These are phyloP conservation scores for Acanthamoeba triangularis DNA, from an alignment of 208 protist species.

Conservation along the genomic window DNA sequence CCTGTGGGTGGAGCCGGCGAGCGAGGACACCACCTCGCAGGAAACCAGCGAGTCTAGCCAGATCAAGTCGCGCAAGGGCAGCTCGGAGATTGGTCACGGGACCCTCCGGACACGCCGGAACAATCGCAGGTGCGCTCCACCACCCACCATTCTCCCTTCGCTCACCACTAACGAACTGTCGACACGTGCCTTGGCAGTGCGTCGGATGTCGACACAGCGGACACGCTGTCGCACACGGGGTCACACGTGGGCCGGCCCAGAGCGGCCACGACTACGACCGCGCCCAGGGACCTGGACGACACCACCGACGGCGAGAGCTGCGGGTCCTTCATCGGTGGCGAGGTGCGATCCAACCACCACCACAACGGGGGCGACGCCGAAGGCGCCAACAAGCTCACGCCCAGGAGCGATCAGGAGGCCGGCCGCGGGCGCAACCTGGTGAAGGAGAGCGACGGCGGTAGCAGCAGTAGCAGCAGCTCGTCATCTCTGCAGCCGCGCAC, in stretches of 20 bases:
- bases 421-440: background rate
- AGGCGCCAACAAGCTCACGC: no score
- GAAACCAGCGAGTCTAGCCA: background rate
- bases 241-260: background rate
- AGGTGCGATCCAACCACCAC: background rate
- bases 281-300: background rate
- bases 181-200: no score
- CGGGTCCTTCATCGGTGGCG: background rate
- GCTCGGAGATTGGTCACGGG: background rate
- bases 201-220: background rate
- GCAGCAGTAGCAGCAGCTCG: background rate
- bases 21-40: background rate
- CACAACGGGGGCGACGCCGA: no score
- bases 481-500: background rate
- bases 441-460: background rate
- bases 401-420: background rate
- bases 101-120: background rate
- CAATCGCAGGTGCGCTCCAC: background rate
- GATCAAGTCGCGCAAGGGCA: background rate
- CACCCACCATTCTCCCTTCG: background rate
- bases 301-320: background rate
- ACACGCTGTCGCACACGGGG: no score
- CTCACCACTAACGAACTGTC: no score
- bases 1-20: constrained; percentile 25
- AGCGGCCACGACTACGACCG: background rate